Conservation (phyloP, 192 early-diverging fungal genomes). For the Diversispora epigaea region DNA sequence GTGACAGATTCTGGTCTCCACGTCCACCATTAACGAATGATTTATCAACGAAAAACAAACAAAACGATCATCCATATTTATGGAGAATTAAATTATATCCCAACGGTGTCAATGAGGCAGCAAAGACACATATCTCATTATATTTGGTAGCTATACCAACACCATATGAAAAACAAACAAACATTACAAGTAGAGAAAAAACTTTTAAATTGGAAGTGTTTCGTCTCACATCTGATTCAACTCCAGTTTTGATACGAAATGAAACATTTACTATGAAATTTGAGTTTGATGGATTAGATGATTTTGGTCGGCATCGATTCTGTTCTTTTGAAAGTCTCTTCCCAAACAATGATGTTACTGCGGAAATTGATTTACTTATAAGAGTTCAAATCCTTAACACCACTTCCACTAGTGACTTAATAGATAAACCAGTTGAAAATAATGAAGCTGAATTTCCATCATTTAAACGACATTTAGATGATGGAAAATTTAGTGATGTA, state of each 20-base stretch:
- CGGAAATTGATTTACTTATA: conserved; percentile 28
- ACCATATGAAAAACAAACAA: conserved; percentile 27
- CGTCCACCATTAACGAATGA: conserved; percentile 15
- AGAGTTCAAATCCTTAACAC: conserved; percentile 25
- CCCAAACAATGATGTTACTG: conserved; percentile 8
- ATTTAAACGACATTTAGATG: conserved; percentile 23
- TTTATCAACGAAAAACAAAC: conserved; percentile 19
- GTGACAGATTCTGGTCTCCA: conserved; percentile 32
- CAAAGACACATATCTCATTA: conserved; percentile 31
- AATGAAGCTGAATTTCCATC: conserved; percentile 19
- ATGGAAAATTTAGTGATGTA: conserved; percentile 30
- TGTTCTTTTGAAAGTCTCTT: conserved; percentile 33
- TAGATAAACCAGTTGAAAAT: conserved; percentile 13
- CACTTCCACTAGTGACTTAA: neutral
- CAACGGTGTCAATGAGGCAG: conserved; percentile 30
- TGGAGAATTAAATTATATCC: conserved; percentile 32
- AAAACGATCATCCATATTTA: conserved; percentile 26
- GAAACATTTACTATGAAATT: conserved; percentile 35
- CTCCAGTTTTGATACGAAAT: conserved; percentile 23
- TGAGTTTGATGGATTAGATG: conserved; percentile 33
- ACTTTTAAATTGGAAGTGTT: conserved; percentile 26
- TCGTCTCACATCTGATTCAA: conserved; percentile 22
- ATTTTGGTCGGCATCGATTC: conserved; percentile 32
- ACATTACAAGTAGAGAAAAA: conserved; percentile 21
- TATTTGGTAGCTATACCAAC: conserved; percentile 33